Percentiles rank a stretch among this genome's conserved stretches.
These are phyloP conservation scores for Cutaneotrichosporon sp. DNA, from an alignment of 1,284 basidiomycete species.

Conservation along the genomic window DNA sequence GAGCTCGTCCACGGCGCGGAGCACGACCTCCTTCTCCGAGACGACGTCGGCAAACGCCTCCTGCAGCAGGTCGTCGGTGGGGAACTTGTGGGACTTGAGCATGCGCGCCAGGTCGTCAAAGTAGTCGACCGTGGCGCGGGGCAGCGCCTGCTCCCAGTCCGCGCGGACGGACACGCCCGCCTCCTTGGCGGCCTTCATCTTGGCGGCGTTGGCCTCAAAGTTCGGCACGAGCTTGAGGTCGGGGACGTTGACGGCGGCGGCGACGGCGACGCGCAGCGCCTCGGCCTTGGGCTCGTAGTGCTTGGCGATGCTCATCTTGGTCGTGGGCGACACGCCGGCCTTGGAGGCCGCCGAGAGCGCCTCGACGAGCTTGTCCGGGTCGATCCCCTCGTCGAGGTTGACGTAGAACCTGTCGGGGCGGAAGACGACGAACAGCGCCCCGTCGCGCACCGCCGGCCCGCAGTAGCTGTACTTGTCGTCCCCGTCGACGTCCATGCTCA, in stretches of 20 bases:
- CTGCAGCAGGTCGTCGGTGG: conserved; percentile 14
- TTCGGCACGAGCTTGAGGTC: conserved; percentile 11
- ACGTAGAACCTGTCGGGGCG: background rate
- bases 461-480: conserved; percentile 12
- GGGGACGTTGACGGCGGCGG: background rate
- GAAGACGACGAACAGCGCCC: conserved; percentile 13
- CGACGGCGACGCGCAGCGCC: background rate
- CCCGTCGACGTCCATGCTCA: conserved; percentile 9
- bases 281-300: background rate
- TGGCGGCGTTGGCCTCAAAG: conserved; percentile 1
- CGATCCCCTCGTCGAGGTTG: background rate
- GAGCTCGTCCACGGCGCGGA: conserved; percentile 2
- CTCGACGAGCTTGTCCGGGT: background rate
- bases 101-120: background rate
- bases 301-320: background rate
- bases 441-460: conserved; percentile 9
- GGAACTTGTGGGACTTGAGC: conserved; percentile 9
- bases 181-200: background rate
- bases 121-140: background rate
- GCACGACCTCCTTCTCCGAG: conserved; percentile 2
- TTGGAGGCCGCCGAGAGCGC: background rate
- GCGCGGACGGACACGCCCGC: background rate
- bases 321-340: background rate
- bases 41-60: conserved; percentile 17
- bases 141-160: conserved; percentile 2